Conservation (phyloP, 1,284 basidiomycete genomes). For the Ceratobasidium sp. region DNA sequence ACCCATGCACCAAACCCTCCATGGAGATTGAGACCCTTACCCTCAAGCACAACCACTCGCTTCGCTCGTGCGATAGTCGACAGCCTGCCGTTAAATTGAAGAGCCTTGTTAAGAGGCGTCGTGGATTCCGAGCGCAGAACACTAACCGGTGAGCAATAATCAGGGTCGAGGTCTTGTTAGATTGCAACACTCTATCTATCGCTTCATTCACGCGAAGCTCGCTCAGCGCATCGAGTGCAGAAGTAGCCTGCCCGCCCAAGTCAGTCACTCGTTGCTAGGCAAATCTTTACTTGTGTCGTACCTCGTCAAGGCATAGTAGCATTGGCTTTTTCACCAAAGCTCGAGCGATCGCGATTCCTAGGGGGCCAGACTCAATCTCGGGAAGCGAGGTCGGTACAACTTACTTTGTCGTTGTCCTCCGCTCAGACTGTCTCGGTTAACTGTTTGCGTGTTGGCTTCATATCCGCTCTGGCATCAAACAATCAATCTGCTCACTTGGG, state of each 20-base stretch:
- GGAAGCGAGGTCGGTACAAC: conserved; percentile 54
- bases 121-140: too few species aligned
- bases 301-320: conserved; percentile 86
- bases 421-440: conserved; percentile 78
- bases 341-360: conserved; percentile 63
- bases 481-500: conserved; percentile 65
- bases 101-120: conserved; percentile 26
- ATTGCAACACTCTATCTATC: conserved; percentile 85
- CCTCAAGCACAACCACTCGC: conserved; percentile 87
- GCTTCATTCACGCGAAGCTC: conserved; percentile 92
- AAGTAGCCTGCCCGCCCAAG: conserved; percentile 57
- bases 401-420: conserved; percentile 77
- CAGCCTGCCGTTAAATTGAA: conserved; percentile 59
- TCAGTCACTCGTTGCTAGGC: too few species aligned
- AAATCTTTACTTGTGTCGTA: conserved; percentile 52
- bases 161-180: conserved; percentile 84
- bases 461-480: too few species aligned
- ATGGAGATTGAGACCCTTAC: conserved; percentile 56
- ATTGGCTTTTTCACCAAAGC: conserved; percentile 88
- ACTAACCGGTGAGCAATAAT: conserved; percentile 80
- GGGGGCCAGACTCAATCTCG: neutral
- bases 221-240: conserved; percentile 87
- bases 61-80: conserved; percentile 88
- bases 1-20: neutral
- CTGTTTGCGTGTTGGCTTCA: conserved; percentile 57